phyloP scores from a whole-genome alignment of 2,329 filamentous ascomycete species.

The Xylariales sp. region DNA sequence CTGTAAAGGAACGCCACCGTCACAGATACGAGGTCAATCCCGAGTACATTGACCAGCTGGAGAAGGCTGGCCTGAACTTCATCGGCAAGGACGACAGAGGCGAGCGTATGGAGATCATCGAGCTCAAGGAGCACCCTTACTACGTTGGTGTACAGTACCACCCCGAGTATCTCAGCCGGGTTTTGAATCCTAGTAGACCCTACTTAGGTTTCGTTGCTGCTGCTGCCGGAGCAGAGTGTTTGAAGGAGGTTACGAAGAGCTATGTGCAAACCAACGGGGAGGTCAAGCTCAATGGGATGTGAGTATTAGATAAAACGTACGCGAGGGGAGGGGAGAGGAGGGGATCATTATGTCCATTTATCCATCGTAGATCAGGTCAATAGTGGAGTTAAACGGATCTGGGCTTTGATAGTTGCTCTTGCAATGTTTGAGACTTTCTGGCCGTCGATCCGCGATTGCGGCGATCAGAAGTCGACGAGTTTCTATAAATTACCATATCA shows the following conservation, averaged over 20 bases:
- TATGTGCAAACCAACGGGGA: background rate
- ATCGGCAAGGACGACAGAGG: conserved; percentile 76
- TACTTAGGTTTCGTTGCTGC: background rate
- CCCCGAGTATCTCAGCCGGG: background rate
- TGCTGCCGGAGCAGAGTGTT: background rate
- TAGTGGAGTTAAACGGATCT: too few relatives aligned
- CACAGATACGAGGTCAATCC: conserved; percentile 93
- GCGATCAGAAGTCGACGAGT: too few relatives aligned
- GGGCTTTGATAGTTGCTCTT: too few relatives aligned
- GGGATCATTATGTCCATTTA: too few relatives aligned
- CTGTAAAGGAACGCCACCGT: conserved; percentile 71
- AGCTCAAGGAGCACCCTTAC: conserved; percentile 78
- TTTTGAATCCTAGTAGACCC: background rate
- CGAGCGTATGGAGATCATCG: conserved; percentile 77
- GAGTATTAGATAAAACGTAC: too few relatives aligned
- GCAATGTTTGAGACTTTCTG: too few relatives aligned
- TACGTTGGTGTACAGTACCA: conserved; percentile 53
- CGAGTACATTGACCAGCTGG: conserved; percentile 63
- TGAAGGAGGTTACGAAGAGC: background rate
- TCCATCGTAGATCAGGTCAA: too few relatives aligned
- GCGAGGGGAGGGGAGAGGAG: too few relatives aligned
- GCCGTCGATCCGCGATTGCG: too few relatives aligned
- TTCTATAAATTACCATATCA: too few relatives aligned
- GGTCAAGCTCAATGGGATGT: background rate
- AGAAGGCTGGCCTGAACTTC: conserved; percentile 67